Conservation (phyloP, 768 basidiomycete genomes). For the Fomitopsis serialis region DNA sequence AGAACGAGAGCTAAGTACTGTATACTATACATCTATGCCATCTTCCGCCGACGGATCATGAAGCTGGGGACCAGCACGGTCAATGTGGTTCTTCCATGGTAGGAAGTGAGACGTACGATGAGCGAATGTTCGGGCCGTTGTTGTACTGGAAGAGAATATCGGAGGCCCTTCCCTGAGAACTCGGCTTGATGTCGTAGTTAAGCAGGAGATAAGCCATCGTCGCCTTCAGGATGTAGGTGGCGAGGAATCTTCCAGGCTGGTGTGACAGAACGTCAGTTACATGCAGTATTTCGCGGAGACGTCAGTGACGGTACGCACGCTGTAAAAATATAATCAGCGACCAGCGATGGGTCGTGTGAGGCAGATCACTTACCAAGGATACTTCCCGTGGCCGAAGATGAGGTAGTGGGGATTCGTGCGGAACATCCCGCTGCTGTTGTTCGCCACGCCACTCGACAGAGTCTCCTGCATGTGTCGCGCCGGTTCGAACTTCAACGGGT, state of each 20-base stretch:
- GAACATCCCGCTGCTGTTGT: conserved; percentile 2
- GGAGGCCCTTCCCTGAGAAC: conserved; percentile 8
- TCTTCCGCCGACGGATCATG: background rate
- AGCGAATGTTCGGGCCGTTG: background rate
- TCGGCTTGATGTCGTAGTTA: conserved; percentile 13
- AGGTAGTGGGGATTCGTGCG: conserved; percentile 2
- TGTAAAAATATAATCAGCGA: background rate
- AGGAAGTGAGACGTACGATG: background rate
- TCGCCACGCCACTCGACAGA: background rate
- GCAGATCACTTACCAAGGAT: conserved; percentile 1
- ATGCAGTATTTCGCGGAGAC: background rate
- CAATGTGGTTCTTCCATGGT: background rate
- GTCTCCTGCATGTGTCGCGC: conserved; percentile 9
- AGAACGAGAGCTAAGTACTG: background rate
- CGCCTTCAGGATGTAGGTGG: conserved; percentile 13
- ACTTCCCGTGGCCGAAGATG: conserved; percentile 2
- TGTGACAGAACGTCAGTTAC: background rate
- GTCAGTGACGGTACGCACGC: background rate
- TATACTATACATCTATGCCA: background rate
- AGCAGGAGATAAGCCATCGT: conserved; percentile 11
- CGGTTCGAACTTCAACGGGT: conserved; percentile 12
- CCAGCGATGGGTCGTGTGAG: background rate
- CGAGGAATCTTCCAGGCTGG: conserved; percentile 15
- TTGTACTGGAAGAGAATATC: conserved; percentile 9
- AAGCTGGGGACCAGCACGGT: background rate